Evolutionary conservation across 495 filamentous ascomycete genomes (phyloP), one percentile per base, ranked within the genome.

Genomic region (Podospora sp.): DNA sequence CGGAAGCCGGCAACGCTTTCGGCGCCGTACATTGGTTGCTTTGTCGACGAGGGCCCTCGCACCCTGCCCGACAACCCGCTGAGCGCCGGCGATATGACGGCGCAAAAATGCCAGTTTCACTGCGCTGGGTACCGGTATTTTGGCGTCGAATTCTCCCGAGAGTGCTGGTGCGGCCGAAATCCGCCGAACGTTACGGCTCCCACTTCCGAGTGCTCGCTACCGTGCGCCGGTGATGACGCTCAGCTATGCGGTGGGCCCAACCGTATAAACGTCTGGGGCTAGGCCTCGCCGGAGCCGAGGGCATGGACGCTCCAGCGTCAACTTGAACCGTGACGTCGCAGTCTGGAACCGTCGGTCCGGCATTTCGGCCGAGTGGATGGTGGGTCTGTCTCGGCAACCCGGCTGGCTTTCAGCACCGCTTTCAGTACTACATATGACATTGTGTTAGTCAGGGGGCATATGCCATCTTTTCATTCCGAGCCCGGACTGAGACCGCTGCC

Each of bases 61-160:
- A 55, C 20, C 2, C 52, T 55, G 1, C 52, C 52, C 1, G 52
- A 55, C 24, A 55, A 26, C 24, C 2, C 14, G 16, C 14, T 22
- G 2, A 14, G 52, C 6, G 52, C 52, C 9, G 52, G 22, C 24
- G 52, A 26, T 22, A 55, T 55, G 52, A 55, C 52, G 52, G 52
- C 52, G n/a, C 52, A 55, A 12, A 55, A 55, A n/a, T 55, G 52
- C n/a, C 52, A 55, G 25, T 6, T 4, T 1, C 9, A 55, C 24
- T 55, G 52, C n/a, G 35, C 11, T 3, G 58, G 59, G 4, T 62
- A 62, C 26, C 29, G 36, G 16, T 61, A 50, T 11, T 49, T 62
- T 8, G 59, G 65, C 3, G 55, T 62, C 0, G 60, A 61, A 11
- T 59, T 21, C 25, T 46, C 51, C 14, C 49, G 46, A 0, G 40